A percentile compares a stretch with the other conserved stretches of the same genome.
phyloP scores from a whole-genome alignment of 768 basidiomycete genomes.

The Coprinopsis sp. region DNA sequence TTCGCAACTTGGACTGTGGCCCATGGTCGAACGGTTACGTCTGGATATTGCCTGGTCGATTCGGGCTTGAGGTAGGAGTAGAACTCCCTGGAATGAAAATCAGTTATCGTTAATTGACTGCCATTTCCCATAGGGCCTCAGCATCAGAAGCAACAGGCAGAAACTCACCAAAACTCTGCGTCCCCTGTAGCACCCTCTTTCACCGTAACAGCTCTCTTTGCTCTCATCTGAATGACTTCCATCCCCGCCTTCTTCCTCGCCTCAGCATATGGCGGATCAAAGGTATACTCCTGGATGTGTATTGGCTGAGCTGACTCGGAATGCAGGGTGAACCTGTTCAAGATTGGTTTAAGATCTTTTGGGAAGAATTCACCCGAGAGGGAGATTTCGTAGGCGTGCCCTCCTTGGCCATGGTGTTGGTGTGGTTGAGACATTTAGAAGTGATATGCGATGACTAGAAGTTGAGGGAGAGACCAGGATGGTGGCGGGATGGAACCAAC shows the following conservation, averaged over 20 bases:
- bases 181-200: slow-evolving; percentile 59
- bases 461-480: too few relatives aligned
- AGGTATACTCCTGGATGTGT: slow-evolving; percentile 75
- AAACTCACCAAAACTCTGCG: slow-evolving; percentile 58
- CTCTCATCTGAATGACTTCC: slow-evolving; percentile 68
- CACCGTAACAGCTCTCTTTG: slow-evolving; percentile 68
- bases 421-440: slow-evolving; percentile 5
- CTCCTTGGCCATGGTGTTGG: slow-evolving; percentile 34
- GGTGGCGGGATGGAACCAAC: too few relatives aligned
- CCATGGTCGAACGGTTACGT: slow-evolving; percentile 85
- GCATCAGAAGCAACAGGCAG: background rate
- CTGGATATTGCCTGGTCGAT: slow-evolving; percentile 76
- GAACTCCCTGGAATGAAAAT: slow-evolving; percentile 48
- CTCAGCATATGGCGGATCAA: slow-evolving; percentile 71
- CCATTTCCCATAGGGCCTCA: background rate
- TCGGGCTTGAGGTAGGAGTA: slow-evolving; percentile 83
- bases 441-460: too few relatives aligned
- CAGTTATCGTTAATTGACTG: background rate
- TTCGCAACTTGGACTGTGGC: slow-evolving; percentile 74
- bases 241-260: slow-evolving; percentile 53
- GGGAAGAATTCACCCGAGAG: slow-evolving; percentile 81
- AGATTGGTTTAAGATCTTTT: slow-evolving; percentile 67
- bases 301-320: slow-evolving; percentile 72
- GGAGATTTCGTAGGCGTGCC: slow-evolving; percentile 72
- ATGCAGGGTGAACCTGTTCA: slow-evolving; percentile 79